Conservation (phyloP, 768 basidiomycete genomes). For the Rhodotorula taiwanensis region DNA sequence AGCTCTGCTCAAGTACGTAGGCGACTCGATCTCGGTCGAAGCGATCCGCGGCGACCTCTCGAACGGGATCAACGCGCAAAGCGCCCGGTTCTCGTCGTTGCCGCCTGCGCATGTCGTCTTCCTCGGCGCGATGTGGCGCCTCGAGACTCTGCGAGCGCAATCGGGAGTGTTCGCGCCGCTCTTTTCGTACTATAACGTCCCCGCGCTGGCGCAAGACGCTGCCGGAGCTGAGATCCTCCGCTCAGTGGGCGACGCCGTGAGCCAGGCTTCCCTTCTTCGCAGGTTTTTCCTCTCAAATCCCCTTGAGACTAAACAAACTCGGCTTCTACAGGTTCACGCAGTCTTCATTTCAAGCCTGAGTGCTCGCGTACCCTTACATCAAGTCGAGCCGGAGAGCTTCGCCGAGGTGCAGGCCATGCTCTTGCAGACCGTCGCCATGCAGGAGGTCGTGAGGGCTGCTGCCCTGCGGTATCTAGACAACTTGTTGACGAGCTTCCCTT, state of each 20-base stretch:
- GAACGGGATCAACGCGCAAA: constrained; percentile 59
- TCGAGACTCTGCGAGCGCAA: constrained; percentile 78
- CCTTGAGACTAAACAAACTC: no score
- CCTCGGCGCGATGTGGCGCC: constrained; percentile 72
- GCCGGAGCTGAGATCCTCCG: constrained; percentile 53
- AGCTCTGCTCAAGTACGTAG: constrained; percentile 79
- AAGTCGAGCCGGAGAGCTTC: constrained; percentile 55
- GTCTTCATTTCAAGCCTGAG: not conserved
- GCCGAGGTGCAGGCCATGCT: constrained; percentile 69
- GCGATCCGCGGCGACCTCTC: constrained; percentile 62
- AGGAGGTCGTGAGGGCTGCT: constrained; percentile 70
- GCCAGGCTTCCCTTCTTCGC: constrained; percentile 63
- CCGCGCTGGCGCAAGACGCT: constrained; percentile 54
- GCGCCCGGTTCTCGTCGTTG: constrained; percentile 64
- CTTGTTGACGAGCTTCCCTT: constrained; percentile 83
- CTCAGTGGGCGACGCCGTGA: constrained; percentile 2
- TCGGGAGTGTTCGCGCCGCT: constrained; percentile 72
- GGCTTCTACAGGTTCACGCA: constrained; percentile 61
- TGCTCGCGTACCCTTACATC: not conserved
- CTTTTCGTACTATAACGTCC: constrained; percentile 79
- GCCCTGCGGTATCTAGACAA: constrained; percentile 76
- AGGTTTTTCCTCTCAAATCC: no score
- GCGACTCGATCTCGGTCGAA: constrained; percentile 52
- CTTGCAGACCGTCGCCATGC: constrained; percentile 70
- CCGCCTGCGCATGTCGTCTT: constrained; percentile 79